Evolutionary conservation across 208 protist genomes (phyloP).

Genomic region (Wallacemonas sp.): DNA sequence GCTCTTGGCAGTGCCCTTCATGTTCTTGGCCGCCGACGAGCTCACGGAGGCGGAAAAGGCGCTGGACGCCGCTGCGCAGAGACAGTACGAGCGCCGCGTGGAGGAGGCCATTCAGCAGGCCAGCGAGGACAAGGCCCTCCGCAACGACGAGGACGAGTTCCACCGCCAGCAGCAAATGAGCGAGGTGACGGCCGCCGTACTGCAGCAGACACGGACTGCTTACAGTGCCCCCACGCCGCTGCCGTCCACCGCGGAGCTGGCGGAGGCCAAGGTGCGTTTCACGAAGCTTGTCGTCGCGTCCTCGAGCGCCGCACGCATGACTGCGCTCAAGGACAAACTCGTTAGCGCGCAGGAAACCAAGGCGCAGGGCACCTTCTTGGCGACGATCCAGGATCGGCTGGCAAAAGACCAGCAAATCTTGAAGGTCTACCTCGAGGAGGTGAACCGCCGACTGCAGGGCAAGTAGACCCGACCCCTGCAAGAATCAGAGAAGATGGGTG

Average conservation of each 20-base stretch:
- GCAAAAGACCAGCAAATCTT: slow-evolving; percentile 14
- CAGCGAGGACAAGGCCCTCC: slow-evolving; percentile 70
- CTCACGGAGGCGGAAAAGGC: slow-evolving; percentile 76
- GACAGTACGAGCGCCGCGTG: slow-evolving; percentile 66
- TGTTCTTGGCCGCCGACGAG: slow-evolving; percentile 79
- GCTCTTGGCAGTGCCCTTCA: slow-evolving; percentile 70
- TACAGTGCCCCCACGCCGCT: slow-evolving; percentile 61
- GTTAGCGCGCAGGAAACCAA: slow-evolving; percentile 49
- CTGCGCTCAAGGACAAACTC: slow-evolving; percentile 33
- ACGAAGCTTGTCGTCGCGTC: slow-evolving; percentile 43
- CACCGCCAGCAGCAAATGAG: slow-evolving; percentile 79
- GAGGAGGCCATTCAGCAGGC: slow-evolving; percentile 40
- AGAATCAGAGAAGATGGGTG: too few relatives aligned
- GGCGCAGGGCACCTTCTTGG: slow-evolving; percentile 28
- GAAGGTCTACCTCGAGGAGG: slow-evolving; percentile 6
- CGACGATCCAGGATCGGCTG: slow-evolving; percentile 24
- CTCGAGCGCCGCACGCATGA: slow-evolving; percentile 35
- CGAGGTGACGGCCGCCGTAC: slow-evolving; percentile 36
- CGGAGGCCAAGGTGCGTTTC: slow-evolving; percentile 35
- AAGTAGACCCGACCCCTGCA: background rate
- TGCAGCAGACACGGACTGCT: slow-evolving; percentile 30
- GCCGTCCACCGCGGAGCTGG: slow-evolving; percentile 49
- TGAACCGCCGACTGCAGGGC: slow-evolving; percentile 3
- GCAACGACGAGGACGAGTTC: slow-evolving; percentile 85
- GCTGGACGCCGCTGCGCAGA: slow-evolving; percentile 71